A percentile compares a stretch with the other conserved stretches of the same genome.
Conservation (phyloP, 495 filamentous ascomycete genomes). For the Xylaria acuta region DNA sequence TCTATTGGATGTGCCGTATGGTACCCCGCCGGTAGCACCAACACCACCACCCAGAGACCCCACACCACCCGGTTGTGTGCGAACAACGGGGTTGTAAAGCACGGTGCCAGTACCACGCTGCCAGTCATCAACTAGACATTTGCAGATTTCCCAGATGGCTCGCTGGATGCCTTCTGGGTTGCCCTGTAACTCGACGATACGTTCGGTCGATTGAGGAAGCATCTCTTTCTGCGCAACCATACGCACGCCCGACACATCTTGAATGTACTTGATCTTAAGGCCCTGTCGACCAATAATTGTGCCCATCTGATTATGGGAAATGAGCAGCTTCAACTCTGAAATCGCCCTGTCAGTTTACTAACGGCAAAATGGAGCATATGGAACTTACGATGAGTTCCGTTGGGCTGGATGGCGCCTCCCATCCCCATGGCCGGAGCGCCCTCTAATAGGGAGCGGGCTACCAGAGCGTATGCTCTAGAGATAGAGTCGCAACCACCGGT, state of each 20-base stretch:
- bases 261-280: conserved; percentile 98
- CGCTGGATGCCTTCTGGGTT: conserved; percentile 92
- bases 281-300: conserved; percentile 97
- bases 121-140: conserved; percentile 97
- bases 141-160: conserved; percentile 98
- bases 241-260: conserved; percentile 93
- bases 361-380: conserved; percentile 2
- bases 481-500: conserved; percentile 86
- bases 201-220: conserved; percentile 98
- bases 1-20: conserved; percentile 43
- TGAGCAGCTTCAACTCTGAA: conserved; percentile 91
- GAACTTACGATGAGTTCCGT: conserved; percentile 91
- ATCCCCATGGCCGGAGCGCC: conserved; percentile 94
- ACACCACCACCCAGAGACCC: conserved; percentile 47
- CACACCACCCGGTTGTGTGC: conserved; percentile 69
- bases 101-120: conserved; percentile 95
- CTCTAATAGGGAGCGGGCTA: conserved; percentile 88
- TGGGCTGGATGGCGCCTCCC: conserved; percentile 82
- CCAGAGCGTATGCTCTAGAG: conserved; percentile 89
- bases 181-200: conserved; percentile 95
- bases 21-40: conserved; percentile 46
- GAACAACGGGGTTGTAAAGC: conserved; percentile 93
- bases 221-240: conserved; percentile 99
- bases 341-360: conserved; percentile 31
- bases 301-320: conserved; percentile 99